Percentiles rank a stretch among this genome's conserved stretches.
Conservation (phyloP, 192 early-diverging fungal genomes). For the Entophlyctis luteolus region DNA sequence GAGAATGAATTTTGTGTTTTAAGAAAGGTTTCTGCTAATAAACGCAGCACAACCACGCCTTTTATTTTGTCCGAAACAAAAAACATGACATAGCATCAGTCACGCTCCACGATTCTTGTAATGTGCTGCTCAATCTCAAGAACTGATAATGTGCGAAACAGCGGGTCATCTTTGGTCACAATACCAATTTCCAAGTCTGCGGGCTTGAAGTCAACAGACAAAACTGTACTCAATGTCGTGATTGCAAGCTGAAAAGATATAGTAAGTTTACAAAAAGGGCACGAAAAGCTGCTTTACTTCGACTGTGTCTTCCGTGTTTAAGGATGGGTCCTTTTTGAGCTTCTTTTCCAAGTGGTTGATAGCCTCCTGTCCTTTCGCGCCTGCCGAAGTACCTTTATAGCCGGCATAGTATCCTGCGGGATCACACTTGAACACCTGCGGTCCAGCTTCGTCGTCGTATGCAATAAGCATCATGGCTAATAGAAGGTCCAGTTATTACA, state of each 20-base stretch:
- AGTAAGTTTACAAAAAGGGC: neutral
- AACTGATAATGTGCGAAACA: slow-evolving; percentile 73
- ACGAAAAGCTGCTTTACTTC: slow-evolving; percentile 58
- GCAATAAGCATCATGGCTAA: slow-evolving; percentile 95
- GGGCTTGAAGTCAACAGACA: slow-evolving; percentile 93
- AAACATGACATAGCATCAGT: slow-evolving; percentile 43
- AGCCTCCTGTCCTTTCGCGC: slow-evolving; percentile 93
- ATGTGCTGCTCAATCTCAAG: slow-evolving; percentile 87
- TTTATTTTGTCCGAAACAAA: neutral
- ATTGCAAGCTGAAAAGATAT: slow-evolving; percentile 71
- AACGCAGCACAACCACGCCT: neutral
- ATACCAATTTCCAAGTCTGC: slow-evolving; percentile 93
- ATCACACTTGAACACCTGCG: slow-evolving; percentile 96
- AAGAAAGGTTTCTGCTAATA: no score
- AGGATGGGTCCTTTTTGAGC: slow-evolving; percentile 81
- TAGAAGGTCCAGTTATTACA: neutral
- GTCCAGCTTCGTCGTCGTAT: slow-evolving; percentile 91
- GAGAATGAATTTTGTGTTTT: neutral
- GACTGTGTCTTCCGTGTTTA: slow-evolving; percentile 81
- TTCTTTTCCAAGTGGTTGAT: slow-evolving; percentile 97
- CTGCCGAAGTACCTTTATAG: slow-evolving; percentile 91
- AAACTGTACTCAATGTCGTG: slow-evolving; percentile 83
- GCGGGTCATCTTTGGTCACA: slow-evolving; percentile 68
- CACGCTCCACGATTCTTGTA: slow-evolving; percentile 81
- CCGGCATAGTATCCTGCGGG: slow-evolving; percentile 98